Base-by-base conservation (phyloP, 2,329 filamentous ascomycete species). In the Epichloe sp. region DNA sequence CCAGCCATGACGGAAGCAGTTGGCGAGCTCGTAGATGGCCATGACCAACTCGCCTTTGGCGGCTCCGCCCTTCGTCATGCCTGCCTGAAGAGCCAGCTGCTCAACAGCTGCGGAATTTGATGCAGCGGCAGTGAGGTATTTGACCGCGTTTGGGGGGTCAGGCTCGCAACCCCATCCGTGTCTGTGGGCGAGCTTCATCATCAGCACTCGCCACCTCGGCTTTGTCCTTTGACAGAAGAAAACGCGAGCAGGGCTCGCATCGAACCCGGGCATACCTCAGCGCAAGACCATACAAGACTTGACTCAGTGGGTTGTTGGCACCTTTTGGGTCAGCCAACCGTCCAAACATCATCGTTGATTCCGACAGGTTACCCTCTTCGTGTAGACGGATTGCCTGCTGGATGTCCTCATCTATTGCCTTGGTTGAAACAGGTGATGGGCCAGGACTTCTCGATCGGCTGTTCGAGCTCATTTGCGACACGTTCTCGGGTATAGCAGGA, bases 31-130 rank as follows among this genome's bases (percentile, higher is more conserved):
- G 62, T 93, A 97, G 57, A 98, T 97, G 54, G 93, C 91, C 54
- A 98, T 80, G 17, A 97, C 87, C 49, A 98, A 78, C 74, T 98
- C 93, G 53, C 93, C 93, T 71, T 97, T 98, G 44, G 91, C 91
- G 14, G 87, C 85, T 54, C 93, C 93, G 49, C 93, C 93, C 68
- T 93, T 95, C 69, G 88, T 93, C 68, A 94, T 80, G 15, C 91
- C 93, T 8, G 90, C 86, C 58, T 85, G 76, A 21, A 97, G 79
- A 34, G 93, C 93, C 60, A 89, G 74, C 49, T 86, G 79, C 71
- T 98, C 93, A 51, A 98, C 81, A 42, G 81, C 78, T 23, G 91
- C 93, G 23, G 89, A 88, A 68, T 95, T 96, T 44, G 87, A 85
- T 5, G 93, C 93, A 46, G 93, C 93, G 34, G 86, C 82, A 19